Evolutionary conservation across 78 protist genomes (phyloP).

Genomic region (Dictyostelium capitatum): DNA sequence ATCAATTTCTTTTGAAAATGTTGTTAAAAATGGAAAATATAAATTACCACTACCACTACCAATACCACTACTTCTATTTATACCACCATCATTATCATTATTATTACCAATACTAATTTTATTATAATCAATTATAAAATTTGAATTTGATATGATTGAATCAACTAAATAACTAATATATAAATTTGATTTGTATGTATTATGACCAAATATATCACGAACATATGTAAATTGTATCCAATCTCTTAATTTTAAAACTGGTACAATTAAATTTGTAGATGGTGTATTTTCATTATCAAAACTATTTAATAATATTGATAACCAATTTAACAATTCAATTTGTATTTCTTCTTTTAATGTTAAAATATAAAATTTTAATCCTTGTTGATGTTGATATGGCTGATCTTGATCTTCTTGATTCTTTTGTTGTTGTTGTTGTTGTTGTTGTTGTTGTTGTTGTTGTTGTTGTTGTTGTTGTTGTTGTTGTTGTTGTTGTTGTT

Average conservation of each 20-base stretch:
- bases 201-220: background rate
- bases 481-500: too few species aligned
- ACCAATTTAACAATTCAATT: constrained; percentile 22
- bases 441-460: background rate
- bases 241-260: background rate
- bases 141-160: background rate
- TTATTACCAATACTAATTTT: background rate
- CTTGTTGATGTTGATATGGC: background rate
- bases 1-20: background rate
- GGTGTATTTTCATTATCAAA: background rate
- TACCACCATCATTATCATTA: background rate
- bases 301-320: background rate
- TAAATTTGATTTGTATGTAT: background rate
- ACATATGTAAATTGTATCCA: background rate
- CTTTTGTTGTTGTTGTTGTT: background rate
- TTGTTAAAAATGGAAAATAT: background rate
- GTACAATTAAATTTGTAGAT: background rate
- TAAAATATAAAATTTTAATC: background rate
- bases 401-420: background rate
- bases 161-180: background rate
- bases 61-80: background rate
- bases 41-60: background rate
- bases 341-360: background rate
- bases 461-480: background rate
- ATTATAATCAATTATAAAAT: too few species aligned